These are phyloP conservation scores for Cladosporium velox DNA, from an alignment of 2,329 filamentous ascomycete genomes.

Conservation along the genomic window DNA sequence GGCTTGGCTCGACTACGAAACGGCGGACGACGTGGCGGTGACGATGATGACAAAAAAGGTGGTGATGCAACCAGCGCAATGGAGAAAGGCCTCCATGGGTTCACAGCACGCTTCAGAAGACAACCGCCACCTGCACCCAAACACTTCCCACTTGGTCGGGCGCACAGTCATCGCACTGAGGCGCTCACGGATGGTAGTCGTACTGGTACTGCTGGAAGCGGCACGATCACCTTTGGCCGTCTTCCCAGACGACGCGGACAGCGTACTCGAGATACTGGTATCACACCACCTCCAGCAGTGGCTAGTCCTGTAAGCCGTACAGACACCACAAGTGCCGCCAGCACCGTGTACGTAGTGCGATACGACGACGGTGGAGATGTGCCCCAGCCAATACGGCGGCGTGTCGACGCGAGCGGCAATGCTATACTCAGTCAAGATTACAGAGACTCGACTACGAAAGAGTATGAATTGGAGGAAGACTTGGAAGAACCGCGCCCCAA, in stretches of 20 bases:
- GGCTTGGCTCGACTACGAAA: constrained; percentile 38
- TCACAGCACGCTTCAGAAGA: constrained; percentile 33
- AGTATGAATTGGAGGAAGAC: constrained; percentile 30
- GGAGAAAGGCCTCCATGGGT: constrained; percentile 31
- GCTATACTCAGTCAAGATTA: constrained; percentile 8
- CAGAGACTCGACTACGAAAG: constrained; percentile 18
- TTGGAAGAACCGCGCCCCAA: constrained; percentile 22
- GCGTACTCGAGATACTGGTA: constrained; percentile 14
- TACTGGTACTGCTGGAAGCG: constrained; percentile 21
- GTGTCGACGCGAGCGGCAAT: constrained; percentile 21
- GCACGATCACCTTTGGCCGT: constrained; percentile 27
- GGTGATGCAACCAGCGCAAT: constrained; percentile 30
- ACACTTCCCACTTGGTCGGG: constrained; percentile 38
- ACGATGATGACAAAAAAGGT: constrained; percentile 29
- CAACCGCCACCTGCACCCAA: constrained; percentile 28
- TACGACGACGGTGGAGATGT: constrained; percentile 56
- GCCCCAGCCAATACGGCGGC: constrained; percentile 41
- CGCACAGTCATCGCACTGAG: constrained; percentile 30
- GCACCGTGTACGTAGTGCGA: constrained; percentile 64
- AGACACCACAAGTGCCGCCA: constrained; percentile 63
- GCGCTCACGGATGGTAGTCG: constrained; percentile 22
- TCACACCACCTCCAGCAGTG: constrained; percentile 44
- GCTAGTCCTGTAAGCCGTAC: constrained; percentile 61
- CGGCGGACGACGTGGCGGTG: constrained; percentile 35
- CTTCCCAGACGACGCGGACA: constrained; percentile 24